A percentile compares a stretch with the other conserved stretches of the same genome.
These are phyloP conservation scores for Talaromyces nanjingensis DNA, from an alignment of 495 filamentous ascomycete species.

Conservation along the genomic window DNA sequence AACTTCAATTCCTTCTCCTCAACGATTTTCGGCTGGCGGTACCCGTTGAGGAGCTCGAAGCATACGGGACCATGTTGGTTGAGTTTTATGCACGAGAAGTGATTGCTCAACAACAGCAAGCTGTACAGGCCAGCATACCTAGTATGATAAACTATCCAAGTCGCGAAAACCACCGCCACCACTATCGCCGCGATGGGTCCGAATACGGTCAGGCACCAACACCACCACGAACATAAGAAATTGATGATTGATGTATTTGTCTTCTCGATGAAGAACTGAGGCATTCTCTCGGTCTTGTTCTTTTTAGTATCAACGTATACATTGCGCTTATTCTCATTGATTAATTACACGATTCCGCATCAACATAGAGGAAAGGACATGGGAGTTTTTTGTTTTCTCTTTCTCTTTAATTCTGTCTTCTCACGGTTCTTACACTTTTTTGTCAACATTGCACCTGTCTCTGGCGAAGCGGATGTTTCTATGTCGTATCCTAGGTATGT, in stretches of 20 bases:
- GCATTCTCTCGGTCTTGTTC: constrained; percentile 5
- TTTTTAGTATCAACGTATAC: neutral
- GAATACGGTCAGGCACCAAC: constrained; percentile 35
- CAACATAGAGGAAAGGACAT: constrained; percentile 3
- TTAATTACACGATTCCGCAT: neutral
- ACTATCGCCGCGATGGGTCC: constrained; percentile 18
- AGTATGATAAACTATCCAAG: neutral
- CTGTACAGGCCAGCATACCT: constrained; percentile 13
- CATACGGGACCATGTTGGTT: constrained; percentile 97
- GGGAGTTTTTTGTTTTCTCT: neutral
- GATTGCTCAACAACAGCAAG: constrained; percentile 52
- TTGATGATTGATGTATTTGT: neutral
- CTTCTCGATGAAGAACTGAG: neutral
- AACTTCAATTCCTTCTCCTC: constrained; percentile 90
- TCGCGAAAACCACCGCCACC: constrained; percentile 16
- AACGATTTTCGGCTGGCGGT: constrained; percentile 97
- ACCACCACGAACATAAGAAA: constrained; percentile 24
- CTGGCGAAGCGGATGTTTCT: neutral
- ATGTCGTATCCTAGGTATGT: neutral
- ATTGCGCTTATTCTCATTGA: neutral
- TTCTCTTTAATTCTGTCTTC: neutral
- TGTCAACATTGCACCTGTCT: neutral
- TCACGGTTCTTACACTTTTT: neutral
- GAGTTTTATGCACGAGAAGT: constrained; percentile 96
- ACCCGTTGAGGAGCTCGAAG: constrained; percentile 90